phyloP scores from a whole-genome alignment of 2,329 filamentous ascomycete species.

The Akanthomyces uredinophilus region DNA sequence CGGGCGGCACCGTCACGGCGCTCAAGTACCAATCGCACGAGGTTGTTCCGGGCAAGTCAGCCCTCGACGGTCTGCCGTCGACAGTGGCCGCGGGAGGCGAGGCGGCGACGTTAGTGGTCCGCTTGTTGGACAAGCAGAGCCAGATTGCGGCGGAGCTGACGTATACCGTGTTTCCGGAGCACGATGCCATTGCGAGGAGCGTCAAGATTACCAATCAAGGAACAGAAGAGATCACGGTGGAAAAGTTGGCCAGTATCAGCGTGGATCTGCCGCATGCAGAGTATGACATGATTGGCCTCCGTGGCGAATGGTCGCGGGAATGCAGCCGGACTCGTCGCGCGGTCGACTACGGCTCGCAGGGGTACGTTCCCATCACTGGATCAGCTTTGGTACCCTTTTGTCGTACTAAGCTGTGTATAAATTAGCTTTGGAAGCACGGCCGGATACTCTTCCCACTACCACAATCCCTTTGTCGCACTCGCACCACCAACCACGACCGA shows the following conservation, averaged over 20 bases:
- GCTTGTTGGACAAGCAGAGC: constrained; percentile 54
- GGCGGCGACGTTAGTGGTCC: constrained; percentile 53
- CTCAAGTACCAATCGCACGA: constrained; percentile 54
- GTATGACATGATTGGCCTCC: constrained; percentile 56
- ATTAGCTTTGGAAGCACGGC: constrained; percentile 53
- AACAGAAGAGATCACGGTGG: constrained; percentile 45
- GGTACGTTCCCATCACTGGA: constrained; percentile 29
- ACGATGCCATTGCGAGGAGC: constrained; percentile 57
- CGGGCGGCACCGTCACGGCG: constrained; percentile 53
- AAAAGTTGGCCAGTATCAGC: constrained; percentile 56
- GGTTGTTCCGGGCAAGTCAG: constrained; percentile 50
- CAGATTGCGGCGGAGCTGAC: constrained; percentile 52
- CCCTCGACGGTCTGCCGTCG: constrained; percentile 50
- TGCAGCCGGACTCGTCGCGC: constrained; percentile 48
- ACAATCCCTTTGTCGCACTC: constrained; percentile 60
- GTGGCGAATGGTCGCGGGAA: constrained; percentile 59
- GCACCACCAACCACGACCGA: constrained; percentile 54
- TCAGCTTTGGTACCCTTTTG: no score
- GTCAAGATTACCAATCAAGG: constrained; percentile 57
- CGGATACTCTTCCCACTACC: constrained; percentile 58
- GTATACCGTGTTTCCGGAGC: constrained; percentile 58
- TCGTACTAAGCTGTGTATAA: neutral
- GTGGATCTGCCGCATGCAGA: constrained; percentile 57
- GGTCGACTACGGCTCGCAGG: constrained; percentile 51
- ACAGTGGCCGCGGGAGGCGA: constrained; percentile 50